These are phyloP conservation scores for Taphrina populina DNA, from an alignment of 1,139 yeast genomes.

Conservation along the genomic window DNA sequence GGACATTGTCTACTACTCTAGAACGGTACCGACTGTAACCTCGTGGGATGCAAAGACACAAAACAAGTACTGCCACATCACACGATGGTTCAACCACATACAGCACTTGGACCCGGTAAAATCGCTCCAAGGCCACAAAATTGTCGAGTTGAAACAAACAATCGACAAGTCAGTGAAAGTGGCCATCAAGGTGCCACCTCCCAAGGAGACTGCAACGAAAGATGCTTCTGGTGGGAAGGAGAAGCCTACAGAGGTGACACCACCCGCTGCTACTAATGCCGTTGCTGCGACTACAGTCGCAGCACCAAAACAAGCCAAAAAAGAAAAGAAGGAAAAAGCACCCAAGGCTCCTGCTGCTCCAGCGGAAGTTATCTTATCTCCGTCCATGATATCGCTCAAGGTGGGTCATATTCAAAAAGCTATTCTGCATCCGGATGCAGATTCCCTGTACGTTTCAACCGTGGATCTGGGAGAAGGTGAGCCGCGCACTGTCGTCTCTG, in stretches of 20 bases:
- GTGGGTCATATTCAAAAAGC: constrained; percentile 98
- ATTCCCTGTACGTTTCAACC: constrained; percentile 90
- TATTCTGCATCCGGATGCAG: constrained; percentile 96
- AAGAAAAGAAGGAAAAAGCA: constrained; percentile 47
- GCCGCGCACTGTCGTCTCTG: constrained; percentile 97
- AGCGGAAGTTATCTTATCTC: constrained; percentile 43
- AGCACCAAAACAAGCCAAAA: constrained; percentile 53
- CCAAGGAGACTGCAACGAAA: constrained; percentile 27
- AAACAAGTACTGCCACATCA: constrained; percentile 66
- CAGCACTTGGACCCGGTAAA: constrained; percentile 53
- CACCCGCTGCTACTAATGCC: constrained; percentile 10
- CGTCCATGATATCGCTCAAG: constrained; percentile 78
- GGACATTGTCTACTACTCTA: constrained; percentile 67
- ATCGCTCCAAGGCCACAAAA: background rate
- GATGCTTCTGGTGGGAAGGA: constrained; percentile 23
- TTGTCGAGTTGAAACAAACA: background rate
- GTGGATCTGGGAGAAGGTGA: constrained; percentile 94
- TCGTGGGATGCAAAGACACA: constrained; percentile 59
- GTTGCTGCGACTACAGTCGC: constrained; percentile 24
- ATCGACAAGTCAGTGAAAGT: constrained; percentile 26
- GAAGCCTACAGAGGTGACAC: constrained; percentile 7
- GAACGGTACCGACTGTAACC: constrained; percentile 59
- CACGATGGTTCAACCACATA: constrained; percentile 87
- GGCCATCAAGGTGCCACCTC: constrained; percentile 26
- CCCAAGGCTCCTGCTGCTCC: constrained; percentile 12